Percentiles rank a stretch among this genome's conserved stretches.
Conservation (phyloP, 495 filamentous ascomycete species). For the Annulohypoxylon bovei region DNA sequence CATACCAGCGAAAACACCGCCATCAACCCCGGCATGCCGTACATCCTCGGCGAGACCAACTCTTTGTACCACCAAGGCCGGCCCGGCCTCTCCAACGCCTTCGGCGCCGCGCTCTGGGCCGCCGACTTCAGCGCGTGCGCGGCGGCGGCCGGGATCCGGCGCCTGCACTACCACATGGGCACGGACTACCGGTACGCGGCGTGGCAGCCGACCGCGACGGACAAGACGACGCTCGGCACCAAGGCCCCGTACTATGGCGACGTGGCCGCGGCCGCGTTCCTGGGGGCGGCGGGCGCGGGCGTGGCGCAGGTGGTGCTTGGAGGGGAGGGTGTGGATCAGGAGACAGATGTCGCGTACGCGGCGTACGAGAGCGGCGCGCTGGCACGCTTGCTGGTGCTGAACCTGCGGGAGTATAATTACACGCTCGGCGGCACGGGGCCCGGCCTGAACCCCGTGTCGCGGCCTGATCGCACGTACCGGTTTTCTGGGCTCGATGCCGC, state of each 20-base stretch:
- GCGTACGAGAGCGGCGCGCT: constrained; percentile 57
- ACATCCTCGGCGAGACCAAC: constrained; percentile 74
- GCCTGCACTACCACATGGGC: constrained; percentile 74
- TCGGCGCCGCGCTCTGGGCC: constrained; percentile 76
- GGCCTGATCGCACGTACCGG: constrained; percentile 54
- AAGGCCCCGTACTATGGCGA: constrained; percentile 75
- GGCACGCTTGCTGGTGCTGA: constrained; percentile 64
- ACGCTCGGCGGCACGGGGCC: constrained; percentile 56
- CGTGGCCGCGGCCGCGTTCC: constrained; percentile 66
- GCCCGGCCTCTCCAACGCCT: constrained; percentile 71
- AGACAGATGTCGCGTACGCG: constrained; percentile 63
- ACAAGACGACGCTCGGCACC: constrained; percentile 64
- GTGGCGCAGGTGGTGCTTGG: constrained; percentile 55
- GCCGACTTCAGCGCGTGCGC: constrained; percentile 72
- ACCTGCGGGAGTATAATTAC: constrained; percentile 69
- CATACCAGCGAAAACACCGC: constrained; percentile 60
- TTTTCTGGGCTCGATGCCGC: constrained; percentile 45
- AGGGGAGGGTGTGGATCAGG: constrained; percentile 36
- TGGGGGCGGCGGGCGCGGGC: constrained; percentile 52
- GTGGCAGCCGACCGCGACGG: constrained; percentile 70
- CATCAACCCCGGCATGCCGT: constrained; percentile 57
- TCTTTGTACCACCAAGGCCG: constrained; percentile 71
- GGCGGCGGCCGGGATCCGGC: constrained; percentile 65
- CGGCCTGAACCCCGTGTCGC: constrained; percentile 36
- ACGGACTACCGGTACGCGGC: constrained; percentile 65